Evolutionary conservation across 306 rosid genomes (phyloP).

Genomic region (Acacia melanoxylon): DNA sequence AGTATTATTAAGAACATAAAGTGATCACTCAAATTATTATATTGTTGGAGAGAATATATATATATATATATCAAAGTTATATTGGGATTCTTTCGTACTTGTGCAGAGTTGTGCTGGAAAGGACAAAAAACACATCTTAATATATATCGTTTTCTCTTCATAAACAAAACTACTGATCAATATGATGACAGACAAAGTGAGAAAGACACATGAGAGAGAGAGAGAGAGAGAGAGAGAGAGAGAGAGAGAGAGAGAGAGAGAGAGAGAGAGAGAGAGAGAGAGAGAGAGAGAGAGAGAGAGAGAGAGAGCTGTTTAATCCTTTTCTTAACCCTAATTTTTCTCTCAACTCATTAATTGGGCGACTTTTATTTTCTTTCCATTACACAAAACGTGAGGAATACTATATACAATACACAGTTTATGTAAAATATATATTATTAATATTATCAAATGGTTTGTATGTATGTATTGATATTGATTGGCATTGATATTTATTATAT

Average conservation of each 20-base stretch:
- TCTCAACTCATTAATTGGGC: constrained; percentile 31
- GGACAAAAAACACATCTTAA: not conserved
- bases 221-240: constrained; percentile 36
- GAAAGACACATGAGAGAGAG: not conserved
- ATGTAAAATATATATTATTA: not conserved
- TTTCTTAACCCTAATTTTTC: constrained; percentile 39
- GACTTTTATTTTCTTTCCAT: not conserved
- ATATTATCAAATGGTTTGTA: not conserved
- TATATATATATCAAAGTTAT: too few relatives aligned
- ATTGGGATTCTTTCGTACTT: constrained; percentile 6
- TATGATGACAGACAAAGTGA: constrained; percentile 14
- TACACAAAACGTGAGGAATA: not conserved
- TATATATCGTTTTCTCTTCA: constrained; percentile 21
- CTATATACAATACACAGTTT: not conserved
- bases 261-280: too few relatives aligned
- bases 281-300: not conserved
- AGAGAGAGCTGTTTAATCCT: constrained; percentile 41
- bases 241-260: too few relatives aligned
- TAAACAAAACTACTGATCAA: constrained; percentile 22
- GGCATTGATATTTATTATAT: not conserved
- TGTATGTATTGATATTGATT: not conserved
- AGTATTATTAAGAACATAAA: not conserved
- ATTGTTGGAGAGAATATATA: not conserved
- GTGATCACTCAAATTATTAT: not conserved
- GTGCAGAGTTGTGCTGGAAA: constrained; percentile 12